Conservation (phyloP, 441 rosid species). For the Populus tomentosa region DNA sequence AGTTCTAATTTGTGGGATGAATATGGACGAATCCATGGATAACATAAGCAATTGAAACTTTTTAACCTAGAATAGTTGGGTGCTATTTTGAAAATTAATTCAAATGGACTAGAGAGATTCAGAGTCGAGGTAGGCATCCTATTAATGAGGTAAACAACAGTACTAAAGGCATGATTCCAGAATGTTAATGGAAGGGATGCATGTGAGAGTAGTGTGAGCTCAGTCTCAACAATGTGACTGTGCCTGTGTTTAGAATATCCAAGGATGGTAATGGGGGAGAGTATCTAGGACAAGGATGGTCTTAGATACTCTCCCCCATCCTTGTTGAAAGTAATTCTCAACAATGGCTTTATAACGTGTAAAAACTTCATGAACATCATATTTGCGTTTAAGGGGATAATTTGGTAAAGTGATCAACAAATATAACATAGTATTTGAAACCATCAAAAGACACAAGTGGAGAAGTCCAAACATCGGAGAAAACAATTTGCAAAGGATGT, state of each 20-base stretch:
- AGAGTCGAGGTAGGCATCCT: background rate
- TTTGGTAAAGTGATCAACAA: too few relatives aligned
- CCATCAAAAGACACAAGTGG: background rate
- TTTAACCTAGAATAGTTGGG: background rate
- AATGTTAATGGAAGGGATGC: background rate
- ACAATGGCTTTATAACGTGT: background rate
- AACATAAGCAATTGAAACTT: too few relatives aligned
- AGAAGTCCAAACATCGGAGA: background rate
- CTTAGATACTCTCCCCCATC: background rate
- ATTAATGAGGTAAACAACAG: background rate
- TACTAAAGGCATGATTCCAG: background rate
- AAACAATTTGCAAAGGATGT: too few relatives aligned
- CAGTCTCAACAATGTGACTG: background rate
- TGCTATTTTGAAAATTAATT: background rate
- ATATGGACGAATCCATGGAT: too few relatives aligned
- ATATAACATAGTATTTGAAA: background rate
- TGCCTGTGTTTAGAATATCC: background rate
- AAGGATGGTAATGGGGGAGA: too few relatives aligned
- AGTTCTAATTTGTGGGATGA: background rate
- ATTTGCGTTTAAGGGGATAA: background rate
- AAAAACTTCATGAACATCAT: background rate
- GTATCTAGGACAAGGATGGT: too few relatives aligned
- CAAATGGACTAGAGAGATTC: background rate
- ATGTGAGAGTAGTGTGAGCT: background rate
- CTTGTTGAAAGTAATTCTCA: background rate